Evolutionary conservation across 2,329 filamentous ascomycete genomes (phyloP).

Genomic region (Colletotrichum destructivum): DNA sequence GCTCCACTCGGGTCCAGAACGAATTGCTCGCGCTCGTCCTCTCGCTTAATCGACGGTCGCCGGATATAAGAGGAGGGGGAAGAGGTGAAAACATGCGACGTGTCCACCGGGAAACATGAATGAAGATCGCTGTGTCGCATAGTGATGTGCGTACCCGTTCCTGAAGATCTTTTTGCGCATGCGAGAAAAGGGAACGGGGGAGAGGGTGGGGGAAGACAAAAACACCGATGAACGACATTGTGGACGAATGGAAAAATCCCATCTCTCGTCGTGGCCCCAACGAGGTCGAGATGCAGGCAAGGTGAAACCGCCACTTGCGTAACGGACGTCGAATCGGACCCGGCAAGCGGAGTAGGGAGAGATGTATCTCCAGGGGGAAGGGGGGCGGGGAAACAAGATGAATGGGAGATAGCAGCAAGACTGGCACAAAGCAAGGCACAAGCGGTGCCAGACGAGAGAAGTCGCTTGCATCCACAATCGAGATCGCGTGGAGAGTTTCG

Average conservation of each 20-base stretch:
- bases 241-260: background rate
- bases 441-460: background rate
- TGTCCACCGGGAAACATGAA: background rate
- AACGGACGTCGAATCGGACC: constrained; percentile 18
- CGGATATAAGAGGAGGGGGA: no score
- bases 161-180: constrained; percentile 1
- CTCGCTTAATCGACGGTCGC: background rate
- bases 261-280: background rate
- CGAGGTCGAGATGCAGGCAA: background rate
- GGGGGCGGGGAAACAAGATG: background rate
- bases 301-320: constrained; percentile 41
- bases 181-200: background rate
- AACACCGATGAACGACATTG: background rate
- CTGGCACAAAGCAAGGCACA: background rate
- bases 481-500: background rate
- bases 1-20: background rate
- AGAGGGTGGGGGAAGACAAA: background rate
- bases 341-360: background rate
- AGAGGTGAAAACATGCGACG: background rate
- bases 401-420: background rate
- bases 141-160: background rate
- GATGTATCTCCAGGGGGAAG: background rate
- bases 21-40: background rate
- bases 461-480: constrained; percentile 19
- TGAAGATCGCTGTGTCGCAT: background rate